phyloP scores from a whole-genome alignment of 805 yeast genomes.

The Candida multigemmis region DNA sequence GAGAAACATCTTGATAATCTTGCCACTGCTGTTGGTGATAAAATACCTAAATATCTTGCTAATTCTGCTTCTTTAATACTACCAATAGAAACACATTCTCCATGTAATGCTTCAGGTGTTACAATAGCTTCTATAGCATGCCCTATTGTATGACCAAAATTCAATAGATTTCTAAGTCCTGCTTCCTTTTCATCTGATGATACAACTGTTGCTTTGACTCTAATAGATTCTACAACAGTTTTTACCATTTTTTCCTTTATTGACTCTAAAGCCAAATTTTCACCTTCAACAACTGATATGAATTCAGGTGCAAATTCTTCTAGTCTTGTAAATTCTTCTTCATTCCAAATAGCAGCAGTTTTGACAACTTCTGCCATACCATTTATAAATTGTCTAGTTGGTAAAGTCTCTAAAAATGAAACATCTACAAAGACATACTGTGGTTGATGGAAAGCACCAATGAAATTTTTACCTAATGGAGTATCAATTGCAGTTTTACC shows the following conservation, averaged over 20 bases:
- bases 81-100: constrained; percentile 99
- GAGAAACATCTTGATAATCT: constrained; percentile 74
- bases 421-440: constrained; percentile 80
- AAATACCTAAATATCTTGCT: constrained; percentile 80
- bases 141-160: constrained; percentile 96
- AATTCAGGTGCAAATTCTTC: constrained; percentile 69
- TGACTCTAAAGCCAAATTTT: constrained; percentile 43
- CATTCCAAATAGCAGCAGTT: constrained; percentile 98
- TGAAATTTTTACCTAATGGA: constrained; percentile 88
- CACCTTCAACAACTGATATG: constrained; percentile 47
- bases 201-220: constrained; percentile 91
- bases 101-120: constrained; percentile 94
- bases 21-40: constrained; percentile 91
- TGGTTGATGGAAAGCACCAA: constrained; percentile 98
- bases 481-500: constrained; percentile 98
- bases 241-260: constrained; percentile 69
- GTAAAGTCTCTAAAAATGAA: constrained; percentile 77
- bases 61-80: constrained; percentile 92
- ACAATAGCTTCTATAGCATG: constrained; percentile 97
- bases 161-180: constrained; percentile 81
- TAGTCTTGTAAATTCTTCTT: constrained; percentile 73
- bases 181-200: constrained; percentile 93
- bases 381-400: constrained; percentile 88
- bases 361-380: constrained; percentile 98
- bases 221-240: constrained; percentile 77